These are phyloP conservation scores for Zoysia matrella DNA, from an alignment of 202 grass and related monocot genomes.

Conservation along the genomic window DNA sequence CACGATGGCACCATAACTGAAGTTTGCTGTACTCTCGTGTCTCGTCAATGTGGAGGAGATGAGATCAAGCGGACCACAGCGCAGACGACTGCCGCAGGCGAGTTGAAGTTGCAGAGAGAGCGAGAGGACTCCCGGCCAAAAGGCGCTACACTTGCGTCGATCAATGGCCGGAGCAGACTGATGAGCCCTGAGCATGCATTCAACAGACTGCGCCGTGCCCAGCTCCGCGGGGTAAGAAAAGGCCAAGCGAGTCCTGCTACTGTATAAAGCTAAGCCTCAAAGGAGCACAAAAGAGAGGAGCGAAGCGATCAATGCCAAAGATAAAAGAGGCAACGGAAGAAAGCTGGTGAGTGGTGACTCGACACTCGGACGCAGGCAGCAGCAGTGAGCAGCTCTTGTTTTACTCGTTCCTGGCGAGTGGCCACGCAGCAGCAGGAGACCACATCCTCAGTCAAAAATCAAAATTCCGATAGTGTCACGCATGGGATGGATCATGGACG, in stretches of 20 bases:
- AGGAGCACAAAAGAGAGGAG: neutral
- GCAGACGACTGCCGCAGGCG: neutral
- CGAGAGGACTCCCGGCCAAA: neutral
- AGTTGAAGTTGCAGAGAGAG: neutral
- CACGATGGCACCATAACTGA: too few relatives aligned
- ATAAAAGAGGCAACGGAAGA: neutral
- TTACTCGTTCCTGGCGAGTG: slow-evolving; percentile 4
- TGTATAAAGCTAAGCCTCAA: neutral
- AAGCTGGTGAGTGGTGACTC: neutral
- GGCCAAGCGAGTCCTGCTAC: neutral
- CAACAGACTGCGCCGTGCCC: neutral
- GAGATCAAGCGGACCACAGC: slow-evolving; percentile 1
- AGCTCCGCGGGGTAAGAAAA: too few relatives aligned
- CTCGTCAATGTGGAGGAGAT: slow-evolving; percentile 3
- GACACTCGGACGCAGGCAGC: slow-evolving; percentile 9
- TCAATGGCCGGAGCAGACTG: neutral
- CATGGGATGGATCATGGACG: too few relatives aligned
- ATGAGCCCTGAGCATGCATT: neutral
- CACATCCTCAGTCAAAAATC: neutral
- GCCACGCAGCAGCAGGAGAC: too few relatives aligned
- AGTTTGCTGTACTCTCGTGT: neutral
- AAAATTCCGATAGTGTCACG: too few relatives aligned
- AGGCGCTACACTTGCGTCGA: neutral
- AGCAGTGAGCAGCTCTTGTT: neutral
- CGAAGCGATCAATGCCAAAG: neutral